These are phyloP conservation scores for Sodiomyces alkalinus DNA, from an alignment of 2,329 filamentous ascomycete species.

Conservation along the genomic window DNA sequence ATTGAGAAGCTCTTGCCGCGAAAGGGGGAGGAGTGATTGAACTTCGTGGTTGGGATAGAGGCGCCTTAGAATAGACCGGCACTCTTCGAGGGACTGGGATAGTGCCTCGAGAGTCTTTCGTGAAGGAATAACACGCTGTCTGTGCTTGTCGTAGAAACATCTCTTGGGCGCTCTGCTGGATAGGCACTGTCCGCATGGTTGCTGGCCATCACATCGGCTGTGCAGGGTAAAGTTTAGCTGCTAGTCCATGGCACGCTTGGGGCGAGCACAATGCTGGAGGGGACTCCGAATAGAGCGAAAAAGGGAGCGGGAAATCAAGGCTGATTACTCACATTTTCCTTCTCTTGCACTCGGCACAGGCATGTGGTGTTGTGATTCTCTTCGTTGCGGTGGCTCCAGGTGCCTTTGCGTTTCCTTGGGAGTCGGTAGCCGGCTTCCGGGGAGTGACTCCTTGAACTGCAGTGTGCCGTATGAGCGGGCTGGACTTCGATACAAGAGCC, in stretches of 20 bases:
- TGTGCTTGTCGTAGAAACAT: slow-evolving; percentile 70
- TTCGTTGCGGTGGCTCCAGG: slow-evolving; percentile 23
- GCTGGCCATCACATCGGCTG: slow-evolving; percentile 63
- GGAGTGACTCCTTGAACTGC: slow-evolving; percentile 9
- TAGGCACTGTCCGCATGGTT: slow-evolving; percentile 69
- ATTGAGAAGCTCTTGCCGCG: slow-evolving; percentile 43
- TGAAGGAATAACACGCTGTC: slow-evolving; percentile 61
- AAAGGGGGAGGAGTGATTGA: slow-evolving; percentile 35
- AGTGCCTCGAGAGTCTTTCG: slow-evolving; percentile 56
- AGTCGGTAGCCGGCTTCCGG: slow-evolving; percentile 6
- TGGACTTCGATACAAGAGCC: neutral
- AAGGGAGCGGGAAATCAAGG: too few species aligned
- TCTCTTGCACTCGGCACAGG: slow-evolving; percentile 63
- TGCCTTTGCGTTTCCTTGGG: slow-evolving; percentile 19
- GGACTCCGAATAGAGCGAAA: too few species aligned
- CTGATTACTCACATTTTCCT: slow-evolving; percentile 48
- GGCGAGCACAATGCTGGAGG: too few species aligned
- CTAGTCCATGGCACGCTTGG: too few species aligned
- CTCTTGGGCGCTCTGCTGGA: slow-evolving; percentile 68
- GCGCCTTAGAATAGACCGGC: slow-evolving; percentile 43
- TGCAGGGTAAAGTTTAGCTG: too few species aligned
- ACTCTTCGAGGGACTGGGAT: slow-evolving; percentile 51
- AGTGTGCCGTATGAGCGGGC: slow-evolving; percentile 1
- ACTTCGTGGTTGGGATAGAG: slow-evolving; percentile 44
- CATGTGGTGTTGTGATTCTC: slow-evolving; percentile 43